phyloP scores from a whole-genome alignment of 2,329 filamentous ascomycete species.

The Alternaria incomplexa region DNA sequence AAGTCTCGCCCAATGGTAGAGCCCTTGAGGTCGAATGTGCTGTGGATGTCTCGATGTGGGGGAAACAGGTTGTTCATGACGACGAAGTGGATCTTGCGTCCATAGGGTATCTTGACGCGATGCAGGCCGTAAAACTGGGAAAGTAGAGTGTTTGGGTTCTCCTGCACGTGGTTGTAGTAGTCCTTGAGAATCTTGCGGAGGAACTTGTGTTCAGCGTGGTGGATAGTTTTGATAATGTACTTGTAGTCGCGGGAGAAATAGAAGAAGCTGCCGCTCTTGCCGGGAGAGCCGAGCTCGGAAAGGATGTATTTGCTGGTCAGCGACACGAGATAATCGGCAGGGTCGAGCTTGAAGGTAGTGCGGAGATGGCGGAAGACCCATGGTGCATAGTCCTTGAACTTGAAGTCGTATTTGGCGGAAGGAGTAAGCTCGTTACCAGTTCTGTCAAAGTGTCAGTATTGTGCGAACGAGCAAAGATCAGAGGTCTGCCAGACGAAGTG shows the following conservation, averaged over 20 bases:
- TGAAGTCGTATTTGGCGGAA: conserved; percentile 99
- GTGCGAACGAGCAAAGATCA: background rate
- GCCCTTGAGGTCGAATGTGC: conserved; percentile 95
- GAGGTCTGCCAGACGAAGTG: conserved; percentile 17
- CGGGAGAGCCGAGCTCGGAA: conserved; percentile 93
- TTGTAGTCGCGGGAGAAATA: conserved; percentile 99
- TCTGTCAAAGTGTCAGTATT: conserved; percentile 56
- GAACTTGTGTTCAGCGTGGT: conserved; percentile 91
- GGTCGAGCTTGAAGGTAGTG: conserved; percentile 86
- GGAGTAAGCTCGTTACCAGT: conserved; percentile 97
- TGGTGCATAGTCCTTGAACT: conserved; percentile 99
- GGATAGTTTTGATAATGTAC: conserved; percentile 99
- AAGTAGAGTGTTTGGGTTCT: conserved; percentile 94
- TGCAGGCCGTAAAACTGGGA: conserved; percentile 98
- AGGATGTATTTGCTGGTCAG: conserved; percentile 98
- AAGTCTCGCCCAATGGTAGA: conserved; percentile 94
- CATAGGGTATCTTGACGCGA: conserved; percentile 97
- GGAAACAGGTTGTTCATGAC: conserved; percentile 99
- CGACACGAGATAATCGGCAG: conserved; percentile 97
- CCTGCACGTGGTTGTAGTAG: conserved; percentile 89
- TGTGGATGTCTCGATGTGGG: conserved; percentile 94
- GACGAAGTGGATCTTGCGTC: conserved; percentile 98
- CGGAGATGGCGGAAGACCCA: conserved; percentile 97
- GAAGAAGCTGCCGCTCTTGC: conserved; percentile 99
- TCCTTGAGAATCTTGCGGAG: conserved; percentile 83